Base-by-base conservation (phyloP, 179 eudicot species). In the Monotropa hypopitys region DNA sequence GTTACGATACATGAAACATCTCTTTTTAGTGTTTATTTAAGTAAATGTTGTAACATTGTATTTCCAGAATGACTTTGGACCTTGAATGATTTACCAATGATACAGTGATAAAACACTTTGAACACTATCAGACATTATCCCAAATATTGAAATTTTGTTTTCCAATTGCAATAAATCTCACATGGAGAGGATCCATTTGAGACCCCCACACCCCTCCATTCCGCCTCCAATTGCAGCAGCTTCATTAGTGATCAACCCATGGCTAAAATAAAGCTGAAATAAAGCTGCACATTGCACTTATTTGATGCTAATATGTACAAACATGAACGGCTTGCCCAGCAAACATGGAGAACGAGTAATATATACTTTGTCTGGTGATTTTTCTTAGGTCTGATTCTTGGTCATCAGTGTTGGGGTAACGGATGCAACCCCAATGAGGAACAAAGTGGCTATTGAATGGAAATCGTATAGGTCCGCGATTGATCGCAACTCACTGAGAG, bases 401-500 rank as follows among this genome's bases (percentile, higher is more conserved):
- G 84, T 84, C 61, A 94, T 70, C 76, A 94, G 82, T 5, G 97
- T 91, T 2, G 98, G 98, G 43, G 97, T 92, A 53, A 94, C 78
- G 21, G 88, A 63, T 57, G 91, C 88, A 16, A 91, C 77, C 23
- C 98, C 98, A 16, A 94, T 94, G 15, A 94, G 88, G 84, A 94
- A 92, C 42, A 94, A 82, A n/a, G 97, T 89, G 42, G 95, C 97
- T 45, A 94, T 86, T 13, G 98, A 94, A 23, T 90, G 87, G 72
- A 92, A 77, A 73, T 94, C 97, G 20, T 94, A 94, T 20, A 94
- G 92, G 75, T 94, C 98, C 5, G 93, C 92, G 20, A 94, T 54
- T n/a, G 98, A 91, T 9, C 85, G 87, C 80, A 94, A 83, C 51
- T 94, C 98, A 46, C 97, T 93, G 4, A 94, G 96, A 66, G 98